Evolutionary conservation across 495 filamentous ascomycete genomes (phyloP).

Genomic region (Saxispiralis lemnorum): DNA sequence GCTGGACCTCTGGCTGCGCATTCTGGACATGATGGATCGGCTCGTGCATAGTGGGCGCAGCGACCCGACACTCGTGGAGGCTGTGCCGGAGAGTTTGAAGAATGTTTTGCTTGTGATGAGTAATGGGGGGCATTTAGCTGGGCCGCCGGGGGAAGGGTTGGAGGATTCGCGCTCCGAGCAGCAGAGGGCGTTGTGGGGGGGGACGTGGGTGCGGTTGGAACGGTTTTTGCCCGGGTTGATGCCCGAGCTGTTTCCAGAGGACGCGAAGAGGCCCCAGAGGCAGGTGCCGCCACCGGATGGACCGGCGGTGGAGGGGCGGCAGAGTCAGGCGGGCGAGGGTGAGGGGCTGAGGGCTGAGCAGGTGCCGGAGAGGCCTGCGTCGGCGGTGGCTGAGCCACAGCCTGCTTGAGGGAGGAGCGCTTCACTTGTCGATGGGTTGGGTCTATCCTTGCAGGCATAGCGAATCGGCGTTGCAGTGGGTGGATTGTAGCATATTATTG

Average conservation of each 20-base stretch:
- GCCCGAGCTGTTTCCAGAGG: slow-evolving; percentile 27
- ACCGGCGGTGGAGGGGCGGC: no score
- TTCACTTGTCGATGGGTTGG: no score
- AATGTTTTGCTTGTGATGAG: slow-evolving; percentile 95
- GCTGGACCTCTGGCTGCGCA: slow-evolving; percentile 81
- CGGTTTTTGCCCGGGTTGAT: slow-evolving; percentile 70
- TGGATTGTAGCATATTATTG: no score
- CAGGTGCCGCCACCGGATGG: no score
- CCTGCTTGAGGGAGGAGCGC: slow-evolving; percentile 2
- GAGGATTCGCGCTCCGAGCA: slow-evolving; percentile 18
- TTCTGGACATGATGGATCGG: slow-evolving; percentile 86
- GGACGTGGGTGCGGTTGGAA: slow-evolving; percentile 79
- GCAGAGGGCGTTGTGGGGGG: slow-evolving; percentile 47
- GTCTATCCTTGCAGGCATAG: neutral
- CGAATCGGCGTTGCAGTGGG: neutral
- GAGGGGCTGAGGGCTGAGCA: neutral
- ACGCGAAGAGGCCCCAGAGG: slow-evolving; percentile 1
- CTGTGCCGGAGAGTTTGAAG: slow-evolving; percentile 86
- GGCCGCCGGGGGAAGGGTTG: slow-evolving; percentile 19
- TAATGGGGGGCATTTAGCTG: slow-evolving; percentile 63
- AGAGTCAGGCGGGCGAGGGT: neutral
- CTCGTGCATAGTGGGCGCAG: slow-evolving; percentile 73
- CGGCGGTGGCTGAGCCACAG: slow-evolving; percentile 5
- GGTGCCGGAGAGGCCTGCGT: slow-evolving; percentile 1
- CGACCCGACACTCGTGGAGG: slow-evolving; percentile 47